Base-by-base conservation (phyloP, 1,284 basidiomycete species). In the Cutaneotrichosporon sp. region DNA sequence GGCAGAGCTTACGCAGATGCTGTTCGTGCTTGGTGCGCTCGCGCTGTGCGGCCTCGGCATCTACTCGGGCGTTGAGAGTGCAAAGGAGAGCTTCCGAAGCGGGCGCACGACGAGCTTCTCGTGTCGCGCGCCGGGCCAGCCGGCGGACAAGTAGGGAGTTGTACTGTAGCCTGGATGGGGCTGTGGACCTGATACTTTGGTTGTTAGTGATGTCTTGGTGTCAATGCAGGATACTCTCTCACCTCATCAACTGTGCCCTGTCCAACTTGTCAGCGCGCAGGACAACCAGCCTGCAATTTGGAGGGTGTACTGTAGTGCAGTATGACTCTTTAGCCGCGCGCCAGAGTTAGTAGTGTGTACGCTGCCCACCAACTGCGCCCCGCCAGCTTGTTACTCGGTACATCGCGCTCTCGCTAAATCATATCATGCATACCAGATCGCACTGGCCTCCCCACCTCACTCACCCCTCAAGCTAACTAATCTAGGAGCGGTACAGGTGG, bases 401-500 rank as follows among this genome's bases (percentile, higher is more conserved):
- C 43, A 46, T 46, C 20, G n/a, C 13, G n/a, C 36, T 5, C 36
- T 16, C 14, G 16, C 7, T n/a, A n/a, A 42, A n/a, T 42, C 18
- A 42, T 42, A 42, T n/a, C 38, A 42, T 42, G 38, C 38, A 42
- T 42, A n/a, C 38, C 38, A 42, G 38, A n/a, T 18, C 18, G 7
- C 10, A 42, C 38, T 42, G 38, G 38, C 38, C 38, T n/a, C 18
- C 38, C 38, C 38, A 42, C 38, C 16, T 42, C 38, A n/a, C 38
- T 42, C 38, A 10, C 8, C 38, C 38, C 38, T 18, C 18, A 42
- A 42, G 16, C 38, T 6, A 24, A 36, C 18, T 25, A 42, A 38
- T 66, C 62, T 64, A 63, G 59, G 49, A 49, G 46, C 65, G 62
- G 65, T 76, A 97, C 60, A 95, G 87, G 68, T 90, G 89, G 74